These are phyloP conservation scores for Cladosporium sp. DNA, from an alignment of 2,329 filamentous ascomycete species.

Conservation along the genomic window DNA sequence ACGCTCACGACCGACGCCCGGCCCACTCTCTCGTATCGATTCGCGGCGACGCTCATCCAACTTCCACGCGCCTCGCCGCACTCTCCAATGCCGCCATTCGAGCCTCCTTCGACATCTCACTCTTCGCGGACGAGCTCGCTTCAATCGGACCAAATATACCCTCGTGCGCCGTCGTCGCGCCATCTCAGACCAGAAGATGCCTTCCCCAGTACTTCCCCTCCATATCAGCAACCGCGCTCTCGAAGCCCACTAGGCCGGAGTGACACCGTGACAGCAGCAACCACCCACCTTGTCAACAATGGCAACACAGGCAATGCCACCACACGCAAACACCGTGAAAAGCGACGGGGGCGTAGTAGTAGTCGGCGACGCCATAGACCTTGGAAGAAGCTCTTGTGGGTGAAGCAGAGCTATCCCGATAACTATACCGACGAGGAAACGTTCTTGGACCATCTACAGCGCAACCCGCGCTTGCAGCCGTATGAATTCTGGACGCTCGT, in stretches of 20 bases:
- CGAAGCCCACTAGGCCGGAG: slow-evolving; percentile 28
- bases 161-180: slow-evolving; percentile 14
- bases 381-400: slow-evolving; percentile 97
- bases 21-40: slow-evolving; percentile 1
- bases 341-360: slow-evolving; percentile 55
- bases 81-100: slow-evolving; percentile 15
- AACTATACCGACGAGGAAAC: slow-evolving; percentile 98
- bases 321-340: slow-evolving; percentile 37
- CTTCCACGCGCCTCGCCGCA: slow-evolving; percentile 27
- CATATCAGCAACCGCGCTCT: slow-evolving; percentile 39
- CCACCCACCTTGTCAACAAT: slow-evolving; percentile 8
- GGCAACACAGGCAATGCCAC: slow-evolving; percentile 20
- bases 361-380: slow-evolving; percentile 54
- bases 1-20: neutral
- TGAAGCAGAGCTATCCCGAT: slow-evolving; percentile 96
- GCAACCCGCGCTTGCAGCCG: slow-evolving; percentile 86
- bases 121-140: slow-evolving; percentile 20
- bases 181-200: slow-evolving; percentile 82
- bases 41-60: neutral
- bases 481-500: slow-evolving; percentile 99
- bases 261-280: slow-evolving; percentile 24
- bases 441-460: slow-evolving; percentile 91
- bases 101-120: slow-evolving; percentile 14
- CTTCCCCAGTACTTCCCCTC: slow-evolving; percentile 61
- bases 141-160: slow-evolving; percentile 11